Conservation (phyloP, 164 flowering plant species). For the Chimonanthus salicifolius region DNA sequence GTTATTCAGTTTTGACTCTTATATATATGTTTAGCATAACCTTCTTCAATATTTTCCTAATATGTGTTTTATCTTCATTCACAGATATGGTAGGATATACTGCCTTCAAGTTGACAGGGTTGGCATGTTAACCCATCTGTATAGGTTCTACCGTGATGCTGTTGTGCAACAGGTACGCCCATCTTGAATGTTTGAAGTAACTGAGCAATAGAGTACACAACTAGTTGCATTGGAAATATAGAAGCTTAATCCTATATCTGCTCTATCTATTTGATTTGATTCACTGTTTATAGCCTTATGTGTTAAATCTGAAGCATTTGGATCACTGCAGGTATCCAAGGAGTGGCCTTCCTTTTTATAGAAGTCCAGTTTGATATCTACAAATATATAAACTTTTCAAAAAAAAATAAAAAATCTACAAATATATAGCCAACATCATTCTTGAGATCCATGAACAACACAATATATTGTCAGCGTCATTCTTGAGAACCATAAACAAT, state of each 20-base stretch:
- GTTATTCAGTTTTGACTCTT: neutral
- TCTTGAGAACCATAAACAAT: too few species aligned
- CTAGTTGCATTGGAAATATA: neutral
- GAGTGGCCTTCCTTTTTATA: neutral
- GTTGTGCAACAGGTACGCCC: slow-evolving; percentile 77
- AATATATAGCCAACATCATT: too few species aligned
- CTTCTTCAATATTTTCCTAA: neutral
- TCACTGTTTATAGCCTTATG: too few species aligned
- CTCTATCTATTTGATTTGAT: neutral
- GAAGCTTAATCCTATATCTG: neutral
- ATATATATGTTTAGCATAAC: neutral
- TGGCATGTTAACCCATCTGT: slow-evolving; percentile 76
- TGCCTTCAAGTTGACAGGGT: slow-evolving; percentile 91
- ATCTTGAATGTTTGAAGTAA: slow-evolving; percentile 2
- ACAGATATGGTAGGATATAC: slow-evolving; percentile 95
- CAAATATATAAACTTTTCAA: too few species aligned
- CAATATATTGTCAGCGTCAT: too few species aligned
- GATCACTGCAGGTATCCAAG: too few species aligned
- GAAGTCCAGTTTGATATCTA: too few species aligned
- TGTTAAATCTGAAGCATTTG: too few species aligned
- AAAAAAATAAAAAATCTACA: too few species aligned
- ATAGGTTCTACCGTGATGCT: slow-evolving; percentile 94
- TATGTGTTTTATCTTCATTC: neutral
- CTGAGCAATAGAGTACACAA: neutral
- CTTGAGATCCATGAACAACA: too few species aligned